Conservation (phyloP, 129 eudicot genomes). For the Chrysanthemum lavandulifolium region DNA sequence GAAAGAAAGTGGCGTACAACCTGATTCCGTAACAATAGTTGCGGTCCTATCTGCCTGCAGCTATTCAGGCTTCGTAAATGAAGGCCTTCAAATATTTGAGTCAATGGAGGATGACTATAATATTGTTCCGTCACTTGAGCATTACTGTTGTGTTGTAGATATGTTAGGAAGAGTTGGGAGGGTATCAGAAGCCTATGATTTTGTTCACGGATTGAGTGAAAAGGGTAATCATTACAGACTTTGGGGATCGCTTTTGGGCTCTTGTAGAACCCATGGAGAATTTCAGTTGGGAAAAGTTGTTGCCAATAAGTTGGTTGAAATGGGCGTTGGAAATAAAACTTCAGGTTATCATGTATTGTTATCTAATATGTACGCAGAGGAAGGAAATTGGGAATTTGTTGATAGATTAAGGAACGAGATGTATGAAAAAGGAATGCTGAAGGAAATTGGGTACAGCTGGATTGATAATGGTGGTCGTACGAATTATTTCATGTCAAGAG, state of each 20-base stretch:
- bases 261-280: conserved; percentile 67
- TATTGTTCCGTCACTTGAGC: conserved; percentile 63
- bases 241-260: conserved; percentile 88
- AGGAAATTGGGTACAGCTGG: conserved; percentile 89
- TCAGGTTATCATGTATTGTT: conserved; percentile 71
- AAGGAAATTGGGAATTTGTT: conserved; percentile 75
- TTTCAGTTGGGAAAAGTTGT: conserved; percentile 72
- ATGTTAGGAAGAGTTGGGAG: conserved; percentile 94
- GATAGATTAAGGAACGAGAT: conserved; percentile 61
- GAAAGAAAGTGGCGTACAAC: conserved; percentile 46
- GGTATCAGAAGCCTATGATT: conserved; percentile 73
- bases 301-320: conserved; percentile 61
- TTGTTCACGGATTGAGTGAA: conserved; percentile 57
- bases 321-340: conserved; percentile 40
- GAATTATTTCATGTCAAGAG: conserved; percentile 53
- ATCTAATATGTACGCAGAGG: conserved; percentile 81
- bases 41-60: conserved; percentile 88
- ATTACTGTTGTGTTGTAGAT: conserved; percentile 80
- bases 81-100: conserved; percentile 69
- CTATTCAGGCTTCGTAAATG: conserved; percentile 70
- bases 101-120: conserved; percentile 59
- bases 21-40: conserved; percentile 72
- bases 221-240: conserved; percentile 59
- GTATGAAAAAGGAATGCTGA: conserved; percentile 56
- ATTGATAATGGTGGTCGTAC: conserved; percentile 49